Base-by-base conservation (phyloP, 768 basidiomycete genomes). In the Pleurotus sapidus region DNA sequence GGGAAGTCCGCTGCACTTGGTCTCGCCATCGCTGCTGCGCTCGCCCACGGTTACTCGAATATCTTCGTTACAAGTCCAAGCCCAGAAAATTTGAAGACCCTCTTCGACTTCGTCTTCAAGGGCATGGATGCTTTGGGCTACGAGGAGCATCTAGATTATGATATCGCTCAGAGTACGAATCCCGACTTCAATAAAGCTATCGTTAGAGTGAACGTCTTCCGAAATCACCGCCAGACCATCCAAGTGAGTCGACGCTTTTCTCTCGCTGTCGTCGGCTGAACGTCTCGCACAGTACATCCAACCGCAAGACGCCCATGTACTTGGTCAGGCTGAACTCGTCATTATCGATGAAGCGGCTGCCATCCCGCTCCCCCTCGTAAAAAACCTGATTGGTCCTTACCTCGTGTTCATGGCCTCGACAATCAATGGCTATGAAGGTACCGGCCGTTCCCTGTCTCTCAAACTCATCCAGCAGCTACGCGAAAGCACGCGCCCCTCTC, bases 361-460 rank as follows among this genome's bases (percentile, higher is more conserved):
- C 17, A 98, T 98, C 54, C 97, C 97, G 1, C 84, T 98, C 15
- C 95, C 96, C 2, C 87, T 99, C 37, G 96, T 99, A 15, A 87
- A 91, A 56, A 93, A 93, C 64, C 89, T 99, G 60, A 86, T 99
- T 55, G 97, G 97, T 0, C 89, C 89, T 1, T 98, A 98, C 73
- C 90, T 98, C 37, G 95, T 98, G 50, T 98, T 98, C 79, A 88
- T 98, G 80, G 93, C 97, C 1, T 97, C 95, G n/a, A 99, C 97
- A 0, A 95, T 99, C 74, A 98, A 98, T 69, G 97, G 97, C 40
- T 99, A 99, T 72, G 97, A 98, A 80, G 97, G 97, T 24, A 98
- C 97, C 0, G 97, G 97, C n/a, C 91, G 97, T 24, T 98, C 95
- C 1, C 84, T 99, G 48, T 97, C 95, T 47, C 88, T 99, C 59